These are phyloP conservation scores for Fusarium papillatum DNA, from an alignment of 2,329 filamentous ascomycete genomes.

Conservation along the genomic window DNA sequence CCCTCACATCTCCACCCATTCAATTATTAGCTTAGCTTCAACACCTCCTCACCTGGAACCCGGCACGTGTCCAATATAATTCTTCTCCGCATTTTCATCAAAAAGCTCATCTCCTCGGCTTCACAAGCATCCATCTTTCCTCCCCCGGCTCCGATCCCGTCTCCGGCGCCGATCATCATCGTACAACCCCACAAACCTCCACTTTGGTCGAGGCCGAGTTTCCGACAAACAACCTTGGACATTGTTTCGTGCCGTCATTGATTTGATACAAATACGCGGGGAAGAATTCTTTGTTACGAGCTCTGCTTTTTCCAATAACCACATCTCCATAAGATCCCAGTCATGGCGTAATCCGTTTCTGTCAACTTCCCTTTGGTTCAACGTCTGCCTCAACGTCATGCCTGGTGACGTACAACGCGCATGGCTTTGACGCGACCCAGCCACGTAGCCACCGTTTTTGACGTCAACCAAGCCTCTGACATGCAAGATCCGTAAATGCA, in stretches of 20 bases:
- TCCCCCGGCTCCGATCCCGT: conserved; percentile 30
- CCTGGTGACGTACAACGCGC: conserved; percentile 26
- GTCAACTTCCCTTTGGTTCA: conserved; percentile 3
- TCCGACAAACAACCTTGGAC: not conserved
- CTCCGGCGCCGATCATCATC: conserved; percentile 33
- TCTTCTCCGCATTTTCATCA: not conserved
- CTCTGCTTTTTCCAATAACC: not conserved
- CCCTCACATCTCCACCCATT: not conserved
- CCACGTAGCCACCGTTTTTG: conserved; percentile 30
- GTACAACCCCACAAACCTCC: conserved; percentile 33
- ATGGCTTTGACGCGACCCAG: conserved; percentile 28
- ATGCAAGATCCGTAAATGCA: not conserved
- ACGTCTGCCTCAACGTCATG: conserved; percentile 14
- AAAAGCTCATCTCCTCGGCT: not conserved
- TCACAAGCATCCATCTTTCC: conserved; percentile 1
- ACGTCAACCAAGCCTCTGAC: conserved; percentile 18
- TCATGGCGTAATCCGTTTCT: not conserved
- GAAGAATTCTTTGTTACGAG: not conserved
- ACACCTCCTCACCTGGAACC: not conserved
- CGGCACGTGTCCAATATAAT: conserved; percentile 6
- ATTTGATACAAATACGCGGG: not conserved
- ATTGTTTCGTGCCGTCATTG: conserved; percentile 34
- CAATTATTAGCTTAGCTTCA: not conserved
- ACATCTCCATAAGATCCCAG: not conserved
- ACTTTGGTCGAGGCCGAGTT: conserved; percentile 10